Base-by-base conservation (phyloP, 83 land plant species). In the Picea mariana region DNA sequence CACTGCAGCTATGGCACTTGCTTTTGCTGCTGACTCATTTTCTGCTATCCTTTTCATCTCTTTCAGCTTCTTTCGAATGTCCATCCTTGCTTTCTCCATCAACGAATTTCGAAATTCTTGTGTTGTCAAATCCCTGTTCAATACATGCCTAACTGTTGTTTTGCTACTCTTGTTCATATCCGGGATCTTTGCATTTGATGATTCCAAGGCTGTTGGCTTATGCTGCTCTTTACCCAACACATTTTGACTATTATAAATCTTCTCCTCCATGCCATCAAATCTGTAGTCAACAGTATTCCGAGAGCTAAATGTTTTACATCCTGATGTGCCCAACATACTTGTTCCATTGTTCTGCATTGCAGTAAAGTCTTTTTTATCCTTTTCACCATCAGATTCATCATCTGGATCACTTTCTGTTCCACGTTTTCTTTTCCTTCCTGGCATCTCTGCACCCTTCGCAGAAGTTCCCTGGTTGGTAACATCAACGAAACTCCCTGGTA, bases 31-130 rank as follows among this genome's bases (percentile, higher is more conserved):
- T 58, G 73, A 67, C 42, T 85, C 85, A 49, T 62, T 55, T 62
- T 69, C 73, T 62, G 83, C 72, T 59, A 76, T 82, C 67, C 75
- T 13, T 61, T 73, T 87, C 88, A 83, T 83, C 80, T 90, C 88
- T 80, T 71, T 83, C 49, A 94, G 64, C 79, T 90, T 86, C 85
- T 89, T 88, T 1, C 67, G 81, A 67, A 94, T 87, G 24, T 72
- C 89, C 15, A 79, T 72, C 80, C 84, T 92, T 69, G 92, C 87
- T 82, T 92, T 94, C 17, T 88, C 88, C 64, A 92, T 86, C 52
- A 94, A 83, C 78, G 87, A 18, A 67, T 88, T 83, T 24, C 92
- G 85, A 27, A 85, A 84, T 68, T 94, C 91, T 62, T 85, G 80
- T 55, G 34, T 27, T 7, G 79, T 49, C 11, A 73, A 61, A 31